These are phyloP conservation scores for Paraconiothyrium brasiliense DNA, from an alignment of 2,329 filamentous ascomycete species.

Conservation along the genomic window DNA sequence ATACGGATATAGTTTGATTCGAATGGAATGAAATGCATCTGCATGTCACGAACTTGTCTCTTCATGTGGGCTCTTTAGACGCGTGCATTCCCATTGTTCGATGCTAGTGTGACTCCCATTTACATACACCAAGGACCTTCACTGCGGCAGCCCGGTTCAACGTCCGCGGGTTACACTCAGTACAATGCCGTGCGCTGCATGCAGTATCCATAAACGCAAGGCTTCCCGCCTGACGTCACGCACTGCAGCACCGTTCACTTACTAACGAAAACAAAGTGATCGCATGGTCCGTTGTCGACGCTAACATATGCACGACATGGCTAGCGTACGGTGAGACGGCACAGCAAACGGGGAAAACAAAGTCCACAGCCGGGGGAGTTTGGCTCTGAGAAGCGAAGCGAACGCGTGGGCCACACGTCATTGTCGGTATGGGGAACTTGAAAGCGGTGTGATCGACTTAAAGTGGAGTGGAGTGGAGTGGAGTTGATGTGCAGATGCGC, in stretches of 20 bases:
- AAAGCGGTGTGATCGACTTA: background rate
- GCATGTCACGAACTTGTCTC: background rate
- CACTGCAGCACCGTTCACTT: background rate
- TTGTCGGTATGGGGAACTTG: no score
- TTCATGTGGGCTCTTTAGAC: background rate
- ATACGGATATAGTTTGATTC: conserved; percentile 3
- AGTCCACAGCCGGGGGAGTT: background rate
- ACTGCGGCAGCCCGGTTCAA: no score
- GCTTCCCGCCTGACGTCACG: background rate
- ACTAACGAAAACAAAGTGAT: background rate
- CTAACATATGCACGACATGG: background rate
- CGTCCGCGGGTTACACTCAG: no score
- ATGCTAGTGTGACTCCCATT: no score
- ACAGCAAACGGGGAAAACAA: background rate
- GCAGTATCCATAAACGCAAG: background rate
- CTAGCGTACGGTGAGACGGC: background rate
- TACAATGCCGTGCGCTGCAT: no score
- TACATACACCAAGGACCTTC: no score
- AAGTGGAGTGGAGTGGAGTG: background rate
- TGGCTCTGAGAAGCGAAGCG: background rate
- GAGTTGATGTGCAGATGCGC: background rate
- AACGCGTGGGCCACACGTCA: background rate
- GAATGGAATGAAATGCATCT: conserved; percentile 6
- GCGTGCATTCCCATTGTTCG: background rate
- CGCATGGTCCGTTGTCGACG: background rate